Evolutionary conservation across 345 rosid genomes (phyloP).

Genomic region (Heritiera littoralis): DNA sequence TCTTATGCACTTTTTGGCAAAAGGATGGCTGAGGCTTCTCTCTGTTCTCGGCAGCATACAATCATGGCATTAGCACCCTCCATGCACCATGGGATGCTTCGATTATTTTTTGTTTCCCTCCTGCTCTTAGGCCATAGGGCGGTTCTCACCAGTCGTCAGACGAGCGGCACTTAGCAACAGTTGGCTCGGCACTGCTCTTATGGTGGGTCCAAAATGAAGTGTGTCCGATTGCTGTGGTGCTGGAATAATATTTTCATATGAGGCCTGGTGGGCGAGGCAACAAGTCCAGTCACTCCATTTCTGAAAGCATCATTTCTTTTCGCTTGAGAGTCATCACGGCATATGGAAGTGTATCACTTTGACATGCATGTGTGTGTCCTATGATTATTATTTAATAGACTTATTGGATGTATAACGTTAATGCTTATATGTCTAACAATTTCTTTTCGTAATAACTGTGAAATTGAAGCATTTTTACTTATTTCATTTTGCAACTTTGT

Average conservation of each 20-base stretch:
- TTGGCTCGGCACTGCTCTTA: too few species aligned
- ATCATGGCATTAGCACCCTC: not conserved
- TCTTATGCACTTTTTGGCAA: too few species aligned
- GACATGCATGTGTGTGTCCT: not conserved
- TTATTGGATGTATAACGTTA: too few species aligned
- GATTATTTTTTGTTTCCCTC: too few species aligned
- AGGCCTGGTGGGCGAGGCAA: too few species aligned
- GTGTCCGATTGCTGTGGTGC: slow-evolving; percentile 15
- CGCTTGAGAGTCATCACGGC: not conserved
- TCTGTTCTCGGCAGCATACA: not conserved
- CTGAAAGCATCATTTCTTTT: not conserved
- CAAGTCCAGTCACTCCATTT: not conserved
- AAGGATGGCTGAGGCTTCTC: not conserved
- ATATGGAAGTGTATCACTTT: not conserved
- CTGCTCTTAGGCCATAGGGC: too few species aligned
- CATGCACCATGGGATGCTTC: not conserved
- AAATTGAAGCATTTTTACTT: too few species aligned
- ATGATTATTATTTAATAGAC: too few species aligned
- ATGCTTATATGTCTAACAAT: too few species aligned
- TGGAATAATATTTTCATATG: slow-evolving; percentile 8
- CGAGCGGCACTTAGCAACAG: not conserved
- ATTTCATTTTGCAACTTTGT: too few species aligned
- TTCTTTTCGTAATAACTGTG: too few species aligned
- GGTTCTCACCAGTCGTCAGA: too few species aligned
- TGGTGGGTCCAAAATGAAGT: slow-evolving; percentile 21